Evolutionary conservation across 2,329 filamentous ascomycete genomes (phyloP), one percentile per base, ranked within the genome.

Genomic region (Diaporthe destruens): DNA sequence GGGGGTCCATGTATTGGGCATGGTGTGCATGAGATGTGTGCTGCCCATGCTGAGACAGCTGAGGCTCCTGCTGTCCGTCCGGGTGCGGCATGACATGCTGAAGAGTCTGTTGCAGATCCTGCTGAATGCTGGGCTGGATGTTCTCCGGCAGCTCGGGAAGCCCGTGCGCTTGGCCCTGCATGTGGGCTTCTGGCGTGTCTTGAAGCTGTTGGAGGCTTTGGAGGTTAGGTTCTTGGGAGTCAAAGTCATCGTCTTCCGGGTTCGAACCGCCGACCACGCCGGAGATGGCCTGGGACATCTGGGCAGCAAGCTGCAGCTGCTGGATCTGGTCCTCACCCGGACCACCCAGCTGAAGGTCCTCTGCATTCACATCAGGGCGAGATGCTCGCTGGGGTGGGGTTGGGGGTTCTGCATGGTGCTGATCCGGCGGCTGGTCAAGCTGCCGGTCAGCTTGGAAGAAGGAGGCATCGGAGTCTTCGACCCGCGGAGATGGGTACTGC

Each of bases 271-370:
- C 81, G 78, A 89, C 84, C 72, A 87, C 85, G 47, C 86, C 83
- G 16, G 87, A 85, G 20, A 90, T 81, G 55, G 85, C 87, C 73
- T 88, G 87, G 61, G 87, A 88, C 54, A 90, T 80, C 77, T 90
- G 88, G 12, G 88, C 88, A 18, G 88, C 88, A 51, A 90, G 81
- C 78, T 89, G 88, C 54, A 90, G 82, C 80, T 72, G 71, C 44
- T 74, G 73, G n/a, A 74, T 59, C 53, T 74, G 73, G 53, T 74
- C 73, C 42, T 74, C 73, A 6, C 73, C 71, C 12, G 89, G 88
- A 12, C 87, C 88, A 14, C 88, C 88, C 47, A 90, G 81, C 78
- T 89, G 88, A 49, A 90, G 82, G 79, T 90, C 88, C 75, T 89
- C 87, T 6, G 85, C 83, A 72, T 86, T 89, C 47, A 85, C 81